phyloP scores from a whole-genome alignment of 140 eudicot genomes.

The Cichorium intybus region DNA sequence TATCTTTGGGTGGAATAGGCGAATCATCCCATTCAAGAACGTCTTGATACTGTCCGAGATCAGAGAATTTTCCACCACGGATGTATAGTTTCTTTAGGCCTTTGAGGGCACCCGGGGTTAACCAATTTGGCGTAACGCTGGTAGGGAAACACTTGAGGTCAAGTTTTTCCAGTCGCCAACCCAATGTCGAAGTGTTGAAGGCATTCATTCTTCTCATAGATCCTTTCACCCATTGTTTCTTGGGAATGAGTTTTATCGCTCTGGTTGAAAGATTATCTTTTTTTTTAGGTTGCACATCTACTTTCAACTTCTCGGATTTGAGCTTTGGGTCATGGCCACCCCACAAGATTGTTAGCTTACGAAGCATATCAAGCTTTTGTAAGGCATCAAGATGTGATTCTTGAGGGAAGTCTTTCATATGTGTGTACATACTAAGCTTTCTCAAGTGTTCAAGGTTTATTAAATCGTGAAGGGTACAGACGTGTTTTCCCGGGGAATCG shows the following conservation, averaged over 20 bases:
- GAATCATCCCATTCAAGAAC: background rate
- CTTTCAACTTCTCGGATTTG: background rate
- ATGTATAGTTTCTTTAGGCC: constrained; percentile 45
- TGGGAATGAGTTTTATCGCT: background rate
- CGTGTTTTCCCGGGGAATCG: background rate
- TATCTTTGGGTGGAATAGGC: background rate
- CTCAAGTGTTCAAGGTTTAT: constrained; percentile 24
- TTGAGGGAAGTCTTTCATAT: constrained; percentile 36
- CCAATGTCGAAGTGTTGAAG: constrained; percentile 10
- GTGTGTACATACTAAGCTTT: constrained; percentile 49
- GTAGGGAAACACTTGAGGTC: constrained; percentile 53
- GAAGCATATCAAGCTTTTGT: constrained; percentile 20
- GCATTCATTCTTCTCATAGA: constrained; percentile 27
- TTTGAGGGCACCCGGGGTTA: constrained; percentile 22
- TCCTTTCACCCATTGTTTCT: constrained; percentile 18
- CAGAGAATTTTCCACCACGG: constrained; percentile 43
- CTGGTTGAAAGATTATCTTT: background rate
- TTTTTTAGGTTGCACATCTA: background rate
- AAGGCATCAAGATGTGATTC: constrained; percentile 27
- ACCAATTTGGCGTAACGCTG: constrained; percentile 26
- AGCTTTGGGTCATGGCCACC: constrained; percentile 19
- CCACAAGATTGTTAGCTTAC: constrained; percentile 47
- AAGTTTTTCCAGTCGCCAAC: constrained; percentile 36
- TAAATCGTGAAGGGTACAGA: constrained; percentile 47
- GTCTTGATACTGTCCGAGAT: constrained; percentile 34